phyloP scores from a whole-genome alignment of 2,329 filamentous ascomycete genomes.

The Sporothrix humicola region DNA sequence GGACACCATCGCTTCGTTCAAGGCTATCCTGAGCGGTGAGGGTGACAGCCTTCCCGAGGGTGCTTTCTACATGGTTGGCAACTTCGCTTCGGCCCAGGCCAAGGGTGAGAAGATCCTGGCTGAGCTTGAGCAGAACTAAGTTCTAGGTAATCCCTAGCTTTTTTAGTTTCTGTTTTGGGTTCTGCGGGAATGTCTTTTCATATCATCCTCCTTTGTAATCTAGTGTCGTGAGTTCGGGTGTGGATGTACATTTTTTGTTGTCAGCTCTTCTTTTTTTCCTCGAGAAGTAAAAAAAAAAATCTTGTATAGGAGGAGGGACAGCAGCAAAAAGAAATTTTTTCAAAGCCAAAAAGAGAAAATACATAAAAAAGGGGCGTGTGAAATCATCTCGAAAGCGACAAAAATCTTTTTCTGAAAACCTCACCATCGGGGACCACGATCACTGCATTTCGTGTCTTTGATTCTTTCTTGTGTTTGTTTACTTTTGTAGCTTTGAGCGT shows the following conservation, averaged over 20 bases:
- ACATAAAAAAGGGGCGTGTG: slow-evolving; percentile 15
- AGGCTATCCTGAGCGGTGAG: slow-evolving; percentile 93
- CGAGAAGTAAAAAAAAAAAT: slow-evolving; percentile 24
- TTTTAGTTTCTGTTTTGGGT: slow-evolving; percentile 24
- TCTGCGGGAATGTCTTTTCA: slow-evolving; percentile 27
- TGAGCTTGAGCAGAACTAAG: slow-evolving; percentile 73
- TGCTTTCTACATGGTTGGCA: slow-evolving; percentile 97
- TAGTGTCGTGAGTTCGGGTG: slow-evolving; percentile 21
- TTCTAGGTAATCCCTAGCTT: not conserved
- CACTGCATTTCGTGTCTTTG: slow-evolving; percentile 16
- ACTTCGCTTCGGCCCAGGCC: slow-evolving; percentile 86
- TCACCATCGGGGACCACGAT: no score
- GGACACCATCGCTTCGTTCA: slow-evolving; percentile 97
- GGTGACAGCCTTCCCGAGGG: slow-evolving; percentile 94
- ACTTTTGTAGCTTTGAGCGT: not conserved
- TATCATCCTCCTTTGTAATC: slow-evolving; percentile 28
- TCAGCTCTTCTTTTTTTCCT: slow-evolving; percentile 29
- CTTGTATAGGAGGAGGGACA: slow-evolving; percentile 21
- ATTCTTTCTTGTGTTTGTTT: not conserved
- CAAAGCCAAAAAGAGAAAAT: not conserved
- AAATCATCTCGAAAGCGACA: slow-evolving; percentile 21
- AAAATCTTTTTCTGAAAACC: slow-evolving; percentile 3
- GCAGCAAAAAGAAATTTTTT: slow-evolving; percentile 1
- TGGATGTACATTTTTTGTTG: slow-evolving; percentile 28
- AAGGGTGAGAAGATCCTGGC: slow-evolving; percentile 99